Evolutionary conservation across 2,329 filamentous ascomycete genomes (phyloP), one percentile per base, ranked within the genome.

Genomic region (Fusarium euwallaceae): DNA sequence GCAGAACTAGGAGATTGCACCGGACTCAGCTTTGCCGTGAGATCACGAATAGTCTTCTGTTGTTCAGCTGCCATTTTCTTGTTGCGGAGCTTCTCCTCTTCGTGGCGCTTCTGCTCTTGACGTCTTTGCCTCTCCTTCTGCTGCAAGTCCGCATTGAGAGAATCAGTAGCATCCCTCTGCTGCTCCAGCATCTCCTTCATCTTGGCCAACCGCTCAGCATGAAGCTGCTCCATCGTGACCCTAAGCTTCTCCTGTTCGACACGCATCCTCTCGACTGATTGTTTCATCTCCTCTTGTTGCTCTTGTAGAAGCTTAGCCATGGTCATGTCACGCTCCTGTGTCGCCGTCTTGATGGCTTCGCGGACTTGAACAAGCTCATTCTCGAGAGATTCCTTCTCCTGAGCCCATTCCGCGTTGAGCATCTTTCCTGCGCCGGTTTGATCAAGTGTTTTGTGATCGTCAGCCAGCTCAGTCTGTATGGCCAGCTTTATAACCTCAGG

Each of bases 391-490:
- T 39, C 16, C 11, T 59, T 39, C 4, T 59, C 34, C 10, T 39
- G 22, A 14, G 36, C n/a, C 56, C 56, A 59, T 22, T 16, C 20
- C 7, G 16, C 36, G 22, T 59, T n/a, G 16, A 59, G 56, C 14
- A 39, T 32, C 61, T 64, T 22, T 27, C 65, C 61, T 22, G 48
- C 61, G 1, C 61, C 41, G 17, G 65, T 67, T 27, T 67, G 65
- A 16, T 67, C 48, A 16, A 64, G 45, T 1, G 45, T 34, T 1
- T 55, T 53, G 4, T 51, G 43, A 0, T 64, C 36, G 14, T 67
- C 65, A 16, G 51, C 65, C 4, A 67, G 51, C 27, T 64, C 65
- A 14, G 41, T 53, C 29, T 67, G 65, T 11, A 67, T 64, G 17
- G 37, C 36, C 4, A 64, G 36, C 9, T 22, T 64, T 1, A 67